These are phyloP conservation scores for Metarhizium album DNA, from an alignment of 2,329 filamentous ascomycete genomes.

Conservation along the genomic window DNA sequence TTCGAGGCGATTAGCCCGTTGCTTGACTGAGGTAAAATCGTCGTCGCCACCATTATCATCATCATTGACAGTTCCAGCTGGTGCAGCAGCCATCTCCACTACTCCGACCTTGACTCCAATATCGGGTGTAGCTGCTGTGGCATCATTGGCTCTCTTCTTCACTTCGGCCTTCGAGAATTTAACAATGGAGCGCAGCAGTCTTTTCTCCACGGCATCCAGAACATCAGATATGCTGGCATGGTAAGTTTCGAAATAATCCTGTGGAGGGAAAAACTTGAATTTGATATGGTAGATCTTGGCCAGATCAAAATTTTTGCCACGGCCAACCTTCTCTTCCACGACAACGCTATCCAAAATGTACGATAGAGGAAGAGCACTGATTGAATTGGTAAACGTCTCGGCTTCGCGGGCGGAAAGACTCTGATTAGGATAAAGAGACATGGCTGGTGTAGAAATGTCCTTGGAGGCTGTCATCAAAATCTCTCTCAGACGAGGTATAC, in stretches of 20 bases:
- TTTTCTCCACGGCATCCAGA: conserved; percentile 65
- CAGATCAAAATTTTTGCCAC: conserved; percentile 54
- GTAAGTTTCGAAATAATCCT: conserved; percentile 79
- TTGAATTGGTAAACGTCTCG: conserved; percentile 80
- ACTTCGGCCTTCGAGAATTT: conserved; percentile 65
- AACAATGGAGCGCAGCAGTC: conserved; percentile 64
- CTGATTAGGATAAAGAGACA: conserved; percentile 71
- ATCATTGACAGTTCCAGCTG: conserved; percentile 22
- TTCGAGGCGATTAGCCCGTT: conserved; percentile 65
- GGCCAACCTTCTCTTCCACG: conserved; percentile 70
- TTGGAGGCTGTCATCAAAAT: conserved; percentile 96
- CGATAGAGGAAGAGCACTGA: conserved; percentile 74
- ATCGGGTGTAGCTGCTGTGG: conserved; percentile 63
- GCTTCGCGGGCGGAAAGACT: conserved; percentile 59
- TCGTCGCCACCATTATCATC: conserved; percentile 61
- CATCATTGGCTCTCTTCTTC: conserved; percentile 62
- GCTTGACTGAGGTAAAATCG: conserved; percentile 65
- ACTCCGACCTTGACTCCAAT: conserved; percentile 48
- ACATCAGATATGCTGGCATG: conserved; percentile 73
- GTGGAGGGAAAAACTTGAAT: conserved; percentile 71
- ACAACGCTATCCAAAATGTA: conserved; percentile 73
- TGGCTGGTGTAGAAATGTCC: conserved; percentile 79
- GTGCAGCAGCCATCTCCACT: conserved; percentile 38
- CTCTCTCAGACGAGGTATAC: conserved; percentile 94
- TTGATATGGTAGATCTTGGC: conserved; percentile 80